phyloP scores from a whole-genome alignment of 23 red algal genomes.

The Agarophyton chilense region DNA sequence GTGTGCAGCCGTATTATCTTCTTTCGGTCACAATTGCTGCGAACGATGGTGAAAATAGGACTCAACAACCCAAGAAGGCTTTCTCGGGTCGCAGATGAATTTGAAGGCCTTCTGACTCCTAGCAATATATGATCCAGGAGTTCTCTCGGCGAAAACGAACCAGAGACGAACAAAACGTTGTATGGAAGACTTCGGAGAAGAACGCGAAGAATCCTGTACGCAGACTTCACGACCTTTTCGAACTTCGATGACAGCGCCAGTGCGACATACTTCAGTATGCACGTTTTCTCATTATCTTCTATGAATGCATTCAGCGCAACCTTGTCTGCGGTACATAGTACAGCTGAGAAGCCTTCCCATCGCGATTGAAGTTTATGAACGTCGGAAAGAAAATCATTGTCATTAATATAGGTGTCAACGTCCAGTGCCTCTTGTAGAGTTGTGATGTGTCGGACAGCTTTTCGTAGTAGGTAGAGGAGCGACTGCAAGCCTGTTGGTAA shows the following conservation, averaged over 20 bases:
- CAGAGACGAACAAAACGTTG: not conserved
- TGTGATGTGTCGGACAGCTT: not conserved
- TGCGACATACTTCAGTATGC: not conserved
- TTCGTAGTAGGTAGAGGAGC: conserved; percentile 1
- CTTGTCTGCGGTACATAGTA: not conserved
- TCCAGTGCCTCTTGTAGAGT: not conserved
- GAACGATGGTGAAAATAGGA: not conserved
- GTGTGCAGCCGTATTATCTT: not conserved
- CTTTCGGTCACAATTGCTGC: not conserved
- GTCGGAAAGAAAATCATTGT: not conserved
- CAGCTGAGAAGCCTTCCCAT: not conserved
- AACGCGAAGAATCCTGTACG: not conserved
- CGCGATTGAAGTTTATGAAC: not conserved
- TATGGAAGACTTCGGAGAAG: not conserved
- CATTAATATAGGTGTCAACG: not conserved
- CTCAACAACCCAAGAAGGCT: not conserved
- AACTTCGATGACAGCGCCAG: not conserved
- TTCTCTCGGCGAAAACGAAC: not conserved
- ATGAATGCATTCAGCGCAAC: not conserved
- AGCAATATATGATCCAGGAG: not conserved
- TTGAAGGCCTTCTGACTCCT: conserved; percentile 3
- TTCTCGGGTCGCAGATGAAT: not conserved
- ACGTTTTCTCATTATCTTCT: not conserved
- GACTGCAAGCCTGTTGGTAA: not conserved
- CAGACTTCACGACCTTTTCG: not conserved